Evolutionary conservation across 2,329 filamentous ascomycete genomes (phyloP), one percentile per base, ranked within the genome.

Genomic region (Cordyceps javanica): DNA sequence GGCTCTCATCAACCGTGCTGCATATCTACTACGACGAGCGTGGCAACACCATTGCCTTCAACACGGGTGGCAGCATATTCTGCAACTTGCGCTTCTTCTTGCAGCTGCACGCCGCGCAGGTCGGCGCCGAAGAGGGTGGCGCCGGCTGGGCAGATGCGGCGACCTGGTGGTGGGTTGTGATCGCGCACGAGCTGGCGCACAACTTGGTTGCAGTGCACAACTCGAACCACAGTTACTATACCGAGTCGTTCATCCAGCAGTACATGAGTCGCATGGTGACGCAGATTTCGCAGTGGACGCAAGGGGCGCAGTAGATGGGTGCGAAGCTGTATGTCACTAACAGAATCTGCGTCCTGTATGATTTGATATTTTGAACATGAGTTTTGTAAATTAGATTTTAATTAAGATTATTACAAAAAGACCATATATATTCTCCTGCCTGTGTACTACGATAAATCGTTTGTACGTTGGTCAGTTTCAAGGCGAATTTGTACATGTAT

Each of bases 141-240:
- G 73, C 79, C 55, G 82, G 76, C 16, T 84, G 77, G 68, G 78
- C 83, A 4, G 88, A 94, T 60, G 90, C 90, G 3, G 77, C 85
- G 58, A 82, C 88, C 1, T 96, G 92, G 78, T 97, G 93, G 93
- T 97, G 89, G 83, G 89, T 96, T 62, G 91, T 94, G n/a, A 71
- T 97, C 60, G 95, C 91, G 61, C 94, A 99, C 70, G 95, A 99
- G 74, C 75, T 99, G 70, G 92, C 94, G 59, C 94, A 99, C 73
- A 99, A 99, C 69, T 75, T 99, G 56, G 90, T 96, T 9, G 74
- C 75, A 38, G 81, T 85, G 61, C 93, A 97, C 71, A 88, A 87
- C 66, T 78, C 88, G 16, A 82, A 88, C 55, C 91, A 96, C 72
- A 89, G 86, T 66, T 96, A 87, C 68, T 96, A 94, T 68, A 93